phyloP scores from a whole-genome alignment of 164 flowering plant species.

The Macadamia tetraphylla region DNA sequence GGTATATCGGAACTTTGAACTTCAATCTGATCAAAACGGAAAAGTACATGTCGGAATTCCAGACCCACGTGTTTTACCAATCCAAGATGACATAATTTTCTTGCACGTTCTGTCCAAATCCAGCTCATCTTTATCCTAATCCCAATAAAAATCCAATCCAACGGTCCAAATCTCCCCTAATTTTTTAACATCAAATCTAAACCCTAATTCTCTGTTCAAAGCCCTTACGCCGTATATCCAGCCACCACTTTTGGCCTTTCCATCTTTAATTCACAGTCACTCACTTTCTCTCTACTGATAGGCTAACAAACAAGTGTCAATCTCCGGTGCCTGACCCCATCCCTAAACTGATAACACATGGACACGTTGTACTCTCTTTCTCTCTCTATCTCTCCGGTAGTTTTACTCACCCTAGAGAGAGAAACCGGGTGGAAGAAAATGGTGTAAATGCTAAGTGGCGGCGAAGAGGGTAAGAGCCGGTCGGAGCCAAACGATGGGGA shows the following conservation, averaged over 20 bases:
- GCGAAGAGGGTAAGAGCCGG: slow-evolving; percentile 12
- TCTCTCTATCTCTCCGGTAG: neutral
- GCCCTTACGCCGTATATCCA: too few relatives aligned
- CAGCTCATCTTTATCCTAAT: neutral
- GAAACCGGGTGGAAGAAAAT: neutral
- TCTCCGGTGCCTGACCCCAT: neutral
- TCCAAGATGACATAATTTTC: neutral
- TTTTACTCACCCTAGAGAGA: neutral
- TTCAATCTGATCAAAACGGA: too few relatives aligned
- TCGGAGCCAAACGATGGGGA: slow-evolving; percentile 22
- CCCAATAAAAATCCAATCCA: too few relatives aligned
- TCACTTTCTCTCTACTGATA: neutral
- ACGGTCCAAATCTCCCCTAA: too few relatives aligned
- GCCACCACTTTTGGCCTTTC: too few relatives aligned
- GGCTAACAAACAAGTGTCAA: neutral
- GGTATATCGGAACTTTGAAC: too few relatives aligned
- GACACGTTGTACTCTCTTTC: neutral
- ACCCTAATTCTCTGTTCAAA: too few relatives aligned
- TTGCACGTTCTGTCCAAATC: neutral
- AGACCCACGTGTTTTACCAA: neutral
- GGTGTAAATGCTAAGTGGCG: slow-evolving; percentile 35
- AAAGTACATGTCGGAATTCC: neutral
- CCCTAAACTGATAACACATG: neutral
- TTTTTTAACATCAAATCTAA: too few relatives aligned
- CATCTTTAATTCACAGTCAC: too few relatives aligned